Evolutionary conservation across 257 asterid genomes (phyloP), one percentile per base, ranked within the genome.

Genomic region (Cinchona pubescens): DNA sequence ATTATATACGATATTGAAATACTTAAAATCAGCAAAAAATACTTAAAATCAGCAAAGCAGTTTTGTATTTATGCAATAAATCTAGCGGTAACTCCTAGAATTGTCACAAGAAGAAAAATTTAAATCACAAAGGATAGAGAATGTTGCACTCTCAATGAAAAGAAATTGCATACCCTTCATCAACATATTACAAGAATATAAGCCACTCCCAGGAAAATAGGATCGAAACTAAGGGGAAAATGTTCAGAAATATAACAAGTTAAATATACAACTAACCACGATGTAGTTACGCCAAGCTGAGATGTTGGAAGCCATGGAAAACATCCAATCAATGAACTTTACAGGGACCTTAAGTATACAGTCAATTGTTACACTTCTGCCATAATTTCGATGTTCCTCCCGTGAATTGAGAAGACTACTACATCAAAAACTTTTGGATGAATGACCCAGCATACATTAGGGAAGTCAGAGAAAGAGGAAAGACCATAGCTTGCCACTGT

Each of bases 401-500:
- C 76, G 71, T 67, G 83, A 85, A 74, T 82, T 79, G 70, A 81
- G 67, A 60, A 88, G 81, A 23, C 77, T 71, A n/a, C n/a, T n/a
- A n/a, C n/a, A n/a, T n/a, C 71, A 84, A 77, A 78, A 83, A 27
- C 84, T 86, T 90, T 82, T 56, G 30, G 79, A 86, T 60, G 46
- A 95, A 83, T 74, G 99, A 88, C 37, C 97, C 98, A 51, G 86
- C 55, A 83, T 95, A 95, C 93, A 92, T 87, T 84, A 88, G 80
- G 79, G 99, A 87, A 76, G 98, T 92, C 87, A 95, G 86, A 32
- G 82, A 77, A 74, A 92, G 86, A 40, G 99, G 94, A 86, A 84
- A 77, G 79, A 85, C 83, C 88, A 89, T 70, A 78, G 98, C 90
- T 88, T 88, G 97, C 97, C 91, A 95, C 99, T 95, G 99, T 91